Evolutionary conservation across 306 rosid genomes (phyloP), one percentile per base, ranked within the genome.

Genomic region (Castanea sativa): DNA sequence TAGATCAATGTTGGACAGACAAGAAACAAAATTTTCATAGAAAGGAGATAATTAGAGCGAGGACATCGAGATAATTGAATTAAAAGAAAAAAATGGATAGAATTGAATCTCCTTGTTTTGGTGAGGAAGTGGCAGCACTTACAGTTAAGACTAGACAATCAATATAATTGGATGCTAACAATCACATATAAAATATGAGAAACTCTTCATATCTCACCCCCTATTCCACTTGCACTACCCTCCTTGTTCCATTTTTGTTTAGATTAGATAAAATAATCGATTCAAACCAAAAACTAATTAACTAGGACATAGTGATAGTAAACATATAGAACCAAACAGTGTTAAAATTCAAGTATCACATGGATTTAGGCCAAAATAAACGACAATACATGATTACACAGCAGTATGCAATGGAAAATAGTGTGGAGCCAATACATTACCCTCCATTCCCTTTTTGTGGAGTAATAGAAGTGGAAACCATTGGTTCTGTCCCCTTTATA

Each of bases 381-480:
- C 53, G 33, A 41, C 29, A 58, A 56, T 16, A 52, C 65, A 71
- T 32, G n/a, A 5, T 73, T 56, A 75, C 19, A 53, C 57, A 11
- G 14, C 35, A 20, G 4, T 43, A 74, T 74, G 57, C 78, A 72
- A 33, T 35, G 35, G 45, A 67, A 52, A 84, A 70, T 71, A 70
- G 67, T 21, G 21, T 65, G 25, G 80, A 68, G 59, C 38, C 5
- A 78, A 73, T 73, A 75, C 27, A 21, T 86, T 92, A 92, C 99
- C 91, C 71, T 86, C 86, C 94, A 83, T 85, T 90, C 81, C 86
- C 98, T 76, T 85, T 91, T 67, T 76, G 82, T 73, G 78, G 72
- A 78, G 90, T 41, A 71, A 71, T 43, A 69, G 92, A 73, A 77
- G 93, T 64, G 60, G 92, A 76, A 82, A 86, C 84, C 81, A 76